Base-by-base conservation (phyloP, 257 asterid genomes). In the Capsicum rhomboideum region DNA sequence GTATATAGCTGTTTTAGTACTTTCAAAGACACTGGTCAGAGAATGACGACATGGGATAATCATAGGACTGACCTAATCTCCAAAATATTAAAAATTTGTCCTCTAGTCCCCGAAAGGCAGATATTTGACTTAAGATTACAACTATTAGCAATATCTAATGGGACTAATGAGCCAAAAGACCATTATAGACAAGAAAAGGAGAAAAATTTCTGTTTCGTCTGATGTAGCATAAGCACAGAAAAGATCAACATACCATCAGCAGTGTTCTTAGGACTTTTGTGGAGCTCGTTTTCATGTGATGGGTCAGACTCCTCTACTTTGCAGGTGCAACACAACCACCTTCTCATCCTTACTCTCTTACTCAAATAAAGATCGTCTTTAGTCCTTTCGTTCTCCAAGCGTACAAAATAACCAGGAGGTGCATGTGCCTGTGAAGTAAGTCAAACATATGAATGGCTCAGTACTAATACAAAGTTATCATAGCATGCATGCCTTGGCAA, bases 261-360 rank as follows among this genome's bases (percentile, higher is more conserved):
- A 84, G 64, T 9, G 74, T 84, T 63, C 50, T 68, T 29, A 29
- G 84, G 80, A 72, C 50, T 78, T 40, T 84, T 84, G 17, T 74
- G 50, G 53, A 67, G 67, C 29, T 84, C 84, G n/a, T 78, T 84
- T 63, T 64, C 86, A 61, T 50, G 29, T 16, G 68, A 61, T 49
- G 49, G 69, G 31, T 78, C 81, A 20, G 83, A 40, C 80, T 84
- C 84, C 54, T 64, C 84, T 28, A 23, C 68, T 61, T n/a, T 52
- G 69, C 59, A 64, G 66, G 83, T 78, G 80, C 86, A 84, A 55
- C 86, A 84, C 26, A 79, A 49, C 86, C 86, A 84, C 83, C 54
- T 84, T 52, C 84, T 49, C 85, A 83, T 83, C 75, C 82, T 83
- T 74, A 6, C 82, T 72, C 85, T 69, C 54, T 55, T 71, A 31